phyloP scores from a whole-genome alignment of 179 eudicot species.

The Amaranthus tricolor region DNA sequence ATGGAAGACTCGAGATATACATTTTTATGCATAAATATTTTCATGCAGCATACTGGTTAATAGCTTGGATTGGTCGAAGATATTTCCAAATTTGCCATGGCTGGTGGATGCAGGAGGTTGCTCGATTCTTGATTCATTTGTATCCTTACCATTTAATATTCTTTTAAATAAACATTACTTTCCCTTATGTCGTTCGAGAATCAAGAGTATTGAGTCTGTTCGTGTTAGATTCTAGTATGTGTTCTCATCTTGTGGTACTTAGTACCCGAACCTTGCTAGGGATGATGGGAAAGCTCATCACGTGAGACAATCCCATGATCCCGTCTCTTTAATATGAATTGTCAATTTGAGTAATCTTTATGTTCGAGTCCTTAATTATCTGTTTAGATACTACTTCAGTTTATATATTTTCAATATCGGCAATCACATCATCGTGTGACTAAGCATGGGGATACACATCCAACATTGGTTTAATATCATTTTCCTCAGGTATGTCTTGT shows the following conservation, averaged over 20 bases:
- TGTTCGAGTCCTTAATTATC: slow-evolving; percentile 31
- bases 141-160: slow-evolving; percentile 43
- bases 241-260: neutral
- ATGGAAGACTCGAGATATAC: no score
- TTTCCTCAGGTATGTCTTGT: slow-evolving; percentile 18
- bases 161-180: neutral
- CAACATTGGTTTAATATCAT: neutral
- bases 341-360: neutral
- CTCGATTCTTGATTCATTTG: slow-evolving; percentile 65
- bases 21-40: neutral
- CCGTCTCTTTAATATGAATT: neutral
- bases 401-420: slow-evolving; percentile 44
- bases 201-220: neutral
- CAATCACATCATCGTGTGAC: slow-evolving; percentile 9
- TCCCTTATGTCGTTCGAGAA: neutral
- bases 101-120: slow-evolving; percentile 84
- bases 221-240: neutral
- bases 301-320: no score
- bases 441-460: slow-evolving; percentile 11
- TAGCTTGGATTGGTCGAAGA: slow-evolving; percentile 73
- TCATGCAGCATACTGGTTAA: slow-evolving; percentile 63
- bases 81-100: slow-evolving; percentile 76
- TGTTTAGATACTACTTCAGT: slow-evolving; percentile 60
- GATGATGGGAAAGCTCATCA: neutral
- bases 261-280: no score